Evolutionary conservation across 2,329 filamentous ascomycete genomes (phyloP).

Genomic region (Ceratocystis lukuohia): DNA sequence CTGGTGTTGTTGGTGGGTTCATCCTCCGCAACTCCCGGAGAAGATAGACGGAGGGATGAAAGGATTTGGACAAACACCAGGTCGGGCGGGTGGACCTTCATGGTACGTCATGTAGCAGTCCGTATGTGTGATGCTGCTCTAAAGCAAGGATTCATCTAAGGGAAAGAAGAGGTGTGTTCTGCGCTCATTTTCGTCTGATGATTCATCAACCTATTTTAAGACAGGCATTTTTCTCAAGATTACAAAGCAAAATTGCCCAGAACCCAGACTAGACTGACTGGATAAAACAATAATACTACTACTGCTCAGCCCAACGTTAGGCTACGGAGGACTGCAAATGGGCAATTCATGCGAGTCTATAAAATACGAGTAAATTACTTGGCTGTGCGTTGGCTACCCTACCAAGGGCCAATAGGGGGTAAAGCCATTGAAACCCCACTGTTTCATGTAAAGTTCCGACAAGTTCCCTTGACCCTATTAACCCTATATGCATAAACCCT

Average conservation of each 20-base stretch:
- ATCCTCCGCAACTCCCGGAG: constrained; percentile 63
- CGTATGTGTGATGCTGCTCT: not conserved
- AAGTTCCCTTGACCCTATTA: not conserved
- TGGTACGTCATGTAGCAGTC: not conserved
- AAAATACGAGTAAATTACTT: not conserved
- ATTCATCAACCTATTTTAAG: not conserved
- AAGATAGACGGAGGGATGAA: constrained; percentile 28
- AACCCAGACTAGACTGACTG: too few relatives aligned
- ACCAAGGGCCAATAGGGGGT: not conserved
- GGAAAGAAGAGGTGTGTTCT: too few relatives aligned
- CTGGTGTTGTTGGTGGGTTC: constrained; percentile 82
- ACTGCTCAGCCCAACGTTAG: not conserved
- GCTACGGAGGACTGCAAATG: not conserved
- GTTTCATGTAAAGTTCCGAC: not conserved
- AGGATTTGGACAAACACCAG: not conserved
- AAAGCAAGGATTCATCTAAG: not conserved
- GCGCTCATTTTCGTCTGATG: not conserved
- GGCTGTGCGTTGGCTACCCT: not conserved
- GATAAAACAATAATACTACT: not conserved
- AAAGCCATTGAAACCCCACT: not conserved
- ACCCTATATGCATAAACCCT: too few relatives aligned
- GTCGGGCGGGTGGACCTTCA: not conserved
- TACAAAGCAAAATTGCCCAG: not conserved
- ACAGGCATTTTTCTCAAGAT: not conserved
- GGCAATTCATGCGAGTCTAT: not conserved